Evolutionary conservation across 257 asterid species (phyloP).

Genomic region (Buddleja alternifolia): DNA sequence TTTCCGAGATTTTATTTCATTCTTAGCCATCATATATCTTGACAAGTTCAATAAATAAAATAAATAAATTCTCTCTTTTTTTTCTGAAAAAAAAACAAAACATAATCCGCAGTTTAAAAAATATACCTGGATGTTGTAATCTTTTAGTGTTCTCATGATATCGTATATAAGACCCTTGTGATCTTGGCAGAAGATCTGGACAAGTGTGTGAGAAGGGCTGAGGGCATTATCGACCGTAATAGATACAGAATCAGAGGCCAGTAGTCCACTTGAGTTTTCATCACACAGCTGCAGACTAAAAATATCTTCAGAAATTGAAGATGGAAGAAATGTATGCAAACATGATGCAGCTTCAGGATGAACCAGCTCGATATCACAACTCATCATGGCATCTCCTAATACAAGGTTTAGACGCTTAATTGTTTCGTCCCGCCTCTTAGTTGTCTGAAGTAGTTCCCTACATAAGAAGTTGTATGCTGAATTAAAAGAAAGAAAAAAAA

Average conservation of each 20-base stretch:
- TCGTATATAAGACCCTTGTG: slow-evolving; percentile 81
- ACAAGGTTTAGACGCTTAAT: slow-evolving; percentile 39
- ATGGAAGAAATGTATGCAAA: slow-evolving; percentile 55
- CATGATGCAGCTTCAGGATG: slow-evolving; percentile 59
- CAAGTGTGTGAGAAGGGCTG: slow-evolving; percentile 73
- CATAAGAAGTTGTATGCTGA: background rate
- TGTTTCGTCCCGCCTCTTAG: slow-evolving; percentile 56
- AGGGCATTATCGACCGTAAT: slow-evolving; percentile 55
- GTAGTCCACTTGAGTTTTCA: slow-evolving; percentile 29
- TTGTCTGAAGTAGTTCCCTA: slow-evolving; percentile 69
- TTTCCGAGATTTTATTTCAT: too few relatives aligned
- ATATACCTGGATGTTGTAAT: slow-evolving; percentile 68
- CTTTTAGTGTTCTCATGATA: slow-evolving; percentile 74
- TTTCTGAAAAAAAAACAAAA: background rate
- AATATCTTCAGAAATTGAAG: slow-evolving; percentile 53
- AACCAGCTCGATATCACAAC: slow-evolving; percentile 65
- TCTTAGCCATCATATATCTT: too few relatives aligned
- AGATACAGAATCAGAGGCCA: slow-evolving; percentile 44
- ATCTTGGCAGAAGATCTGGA: slow-evolving; percentile 63
- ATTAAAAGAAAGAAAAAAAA: background rate
- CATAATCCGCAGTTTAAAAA: background rate
- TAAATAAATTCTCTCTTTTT: too few relatives aligned
- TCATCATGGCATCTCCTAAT: slow-evolving; percentile 63
- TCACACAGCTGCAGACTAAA: slow-evolving; percentile 39
- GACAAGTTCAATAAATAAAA: too few relatives aligned